Evolutionary conservation across 768 basidiomycete genomes (phyloP), one percentile per base, ranked within the genome.

Genomic region (Steccherinum ochraceum): DNA sequence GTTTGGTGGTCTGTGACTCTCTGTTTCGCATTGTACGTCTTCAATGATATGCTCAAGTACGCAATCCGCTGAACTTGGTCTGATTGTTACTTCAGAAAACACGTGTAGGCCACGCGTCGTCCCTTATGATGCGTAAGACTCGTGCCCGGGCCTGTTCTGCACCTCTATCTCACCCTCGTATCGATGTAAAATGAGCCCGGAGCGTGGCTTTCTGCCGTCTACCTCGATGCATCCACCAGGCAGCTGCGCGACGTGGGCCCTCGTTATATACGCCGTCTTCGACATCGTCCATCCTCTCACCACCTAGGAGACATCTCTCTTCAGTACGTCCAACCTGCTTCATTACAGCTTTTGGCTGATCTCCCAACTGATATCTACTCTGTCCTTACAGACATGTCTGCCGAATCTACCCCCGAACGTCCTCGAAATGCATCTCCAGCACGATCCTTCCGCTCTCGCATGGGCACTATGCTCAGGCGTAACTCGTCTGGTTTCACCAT

Each of bases 381-480:
- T 51, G 42, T 39, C 12, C 46, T 42, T 19, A 20, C 25, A 24
- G 12, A 46, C 19, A 61, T 60, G 58, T 46, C 60, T 18, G 43
- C 61, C 3, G 24, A 40, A 50, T n/a, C 41, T 2, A 26, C 24
- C 43, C 53, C 51, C 35, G 54, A 51, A 40, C 39, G 45, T 23
- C 45, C 51, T 30, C 56, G 56, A 25, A 56, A 52, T 35, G 51
- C 26, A 25, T 47, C 50, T 40, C 53, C 62, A 18, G 49, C 59
- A 10, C 50, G 53, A 2, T 55, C 41, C 51, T 54, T 7, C 35
- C 58, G 10, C 55, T 60, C 48, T 39, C 81, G 84, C 46, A 76
- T 86, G 69, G 79, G 79, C 46, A 74, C 72, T 45, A 77, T 71
- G 47, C 71, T 84, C 62, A 76, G 82, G 5, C 80, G 83, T 47